Conservation (phyloP, 2,329 filamentous ascomycete species). For the Ceratocystis variospora region DNA sequence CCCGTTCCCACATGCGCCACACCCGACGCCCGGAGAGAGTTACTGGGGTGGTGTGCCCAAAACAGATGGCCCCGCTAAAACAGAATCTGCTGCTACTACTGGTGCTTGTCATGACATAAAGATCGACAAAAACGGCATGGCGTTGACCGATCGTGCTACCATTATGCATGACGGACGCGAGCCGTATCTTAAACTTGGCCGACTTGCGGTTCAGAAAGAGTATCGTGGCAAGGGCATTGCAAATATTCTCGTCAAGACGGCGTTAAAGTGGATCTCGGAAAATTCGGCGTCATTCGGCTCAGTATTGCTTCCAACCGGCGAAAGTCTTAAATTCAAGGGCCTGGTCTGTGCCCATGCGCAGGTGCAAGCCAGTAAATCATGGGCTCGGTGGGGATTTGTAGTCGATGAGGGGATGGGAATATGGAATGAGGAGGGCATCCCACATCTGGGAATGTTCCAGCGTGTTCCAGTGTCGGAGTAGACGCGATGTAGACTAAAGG, state of each 20-base stretch:
- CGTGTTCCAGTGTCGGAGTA: constrained; percentile 29
- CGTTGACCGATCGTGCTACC: constrained; percentile 32
- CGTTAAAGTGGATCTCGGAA: constrained; percentile 50
- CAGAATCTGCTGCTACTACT: too few relatives aligned
- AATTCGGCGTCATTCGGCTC: constrained; percentile 41
- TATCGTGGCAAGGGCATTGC: constrained; percentile 55
- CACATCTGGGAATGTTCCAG: constrained; percentile 70
- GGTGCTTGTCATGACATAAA: constrained; percentile 19
- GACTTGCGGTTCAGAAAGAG: constrained; percentile 54
- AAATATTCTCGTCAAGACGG: constrained; percentile 50
- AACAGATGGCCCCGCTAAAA: constrained; percentile 6
- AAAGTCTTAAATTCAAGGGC: constrained; percentile 42
- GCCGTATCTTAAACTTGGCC: constrained; percentile 69
- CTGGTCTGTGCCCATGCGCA: constrained; percentile 72
- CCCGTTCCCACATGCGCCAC: constrained; percentile 60
- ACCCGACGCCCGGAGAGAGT: constrained; percentile 39
- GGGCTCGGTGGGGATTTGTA: constrained; percentile 58
- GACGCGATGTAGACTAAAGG: background rate
- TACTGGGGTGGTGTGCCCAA: constrained; percentile 35
- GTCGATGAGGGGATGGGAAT: constrained; percentile 58
- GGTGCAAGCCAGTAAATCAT: constrained; percentile 47
- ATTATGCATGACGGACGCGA: constrained; percentile 48
- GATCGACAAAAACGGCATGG: constrained; percentile 16
- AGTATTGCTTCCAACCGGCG: constrained; percentile 28
- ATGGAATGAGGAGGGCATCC: constrained; percentile 76